A percentile compares a stretch with the other conserved stretches of the same genome.
These are phyloP conservation scores for Nannochloropsis gaditana DNA, from an alignment of 108 stramenopile genomes.

Conservation along the genomic window DNA sequence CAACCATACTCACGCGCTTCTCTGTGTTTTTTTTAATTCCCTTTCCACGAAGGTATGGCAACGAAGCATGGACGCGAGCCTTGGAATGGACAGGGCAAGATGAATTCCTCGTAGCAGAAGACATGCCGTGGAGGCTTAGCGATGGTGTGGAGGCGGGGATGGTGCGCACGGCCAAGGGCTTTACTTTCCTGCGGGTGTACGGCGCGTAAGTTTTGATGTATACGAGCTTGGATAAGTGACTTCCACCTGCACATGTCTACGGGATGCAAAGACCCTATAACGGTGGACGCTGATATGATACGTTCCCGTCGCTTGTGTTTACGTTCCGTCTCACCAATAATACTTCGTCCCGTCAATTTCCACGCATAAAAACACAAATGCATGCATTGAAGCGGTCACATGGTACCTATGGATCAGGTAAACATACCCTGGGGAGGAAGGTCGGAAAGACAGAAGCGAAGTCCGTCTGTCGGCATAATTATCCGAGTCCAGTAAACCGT, in stretches of 20 bases:
- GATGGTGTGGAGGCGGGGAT: constrained; percentile 65
- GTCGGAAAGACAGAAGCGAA: not conserved
- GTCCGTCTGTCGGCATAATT: too few relatives aligned
- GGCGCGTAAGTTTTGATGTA: not conserved
- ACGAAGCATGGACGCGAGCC: constrained; percentile 80
- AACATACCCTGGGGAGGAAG: not conserved
- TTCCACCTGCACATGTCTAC: not conserved
- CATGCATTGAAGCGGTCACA: not conserved
- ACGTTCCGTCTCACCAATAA: too few relatives aligned
- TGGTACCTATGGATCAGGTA: not conserved
- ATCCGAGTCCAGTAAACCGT: too few relatives aligned
- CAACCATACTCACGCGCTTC: not conserved
- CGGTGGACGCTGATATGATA: too few relatives aligned
- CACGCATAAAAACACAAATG: too few relatives aligned
- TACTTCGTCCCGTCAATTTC: too few relatives aligned
- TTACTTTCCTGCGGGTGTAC: constrained; percentile 71
- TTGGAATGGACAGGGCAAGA: constrained; percentile 75
- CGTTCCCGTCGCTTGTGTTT: too few relatives aligned
- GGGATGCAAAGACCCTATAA: too few relatives aligned
- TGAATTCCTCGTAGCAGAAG: constrained; percentile 71
- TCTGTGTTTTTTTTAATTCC: not conserved
- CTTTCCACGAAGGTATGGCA: constrained; percentile 54
- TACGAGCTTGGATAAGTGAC: not conserved
- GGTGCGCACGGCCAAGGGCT: constrained; percentile 61
- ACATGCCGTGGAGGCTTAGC: constrained; percentile 39